Evolutionary conservation across 73 alveolate species (phyloP).

Genomic region (Paramecium caudatum): DNA sequence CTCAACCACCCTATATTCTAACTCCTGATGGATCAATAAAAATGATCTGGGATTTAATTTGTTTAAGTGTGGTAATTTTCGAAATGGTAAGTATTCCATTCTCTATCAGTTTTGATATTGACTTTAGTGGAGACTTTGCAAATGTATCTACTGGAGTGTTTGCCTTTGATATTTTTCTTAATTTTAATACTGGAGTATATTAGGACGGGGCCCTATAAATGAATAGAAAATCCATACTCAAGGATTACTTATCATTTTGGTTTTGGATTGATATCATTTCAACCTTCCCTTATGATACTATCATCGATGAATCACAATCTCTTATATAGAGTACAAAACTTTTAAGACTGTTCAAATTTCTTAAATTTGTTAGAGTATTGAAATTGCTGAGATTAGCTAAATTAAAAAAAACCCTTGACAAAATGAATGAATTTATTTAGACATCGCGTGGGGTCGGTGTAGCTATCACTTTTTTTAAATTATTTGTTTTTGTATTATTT

Average conservation of each 20-base stretch:
- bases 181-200: constrained; percentile 82
- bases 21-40: constrained; percentile 79
- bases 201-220: constrained; percentile 81
- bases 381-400: constrained; percentile 49
- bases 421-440: constrained; percentile 12
- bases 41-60: constrained; percentile 82
- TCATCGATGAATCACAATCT: constrained; percentile 9
- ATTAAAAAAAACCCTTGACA: constrained; percentile 25
- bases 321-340: constrained; percentile 2
- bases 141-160: not conserved
- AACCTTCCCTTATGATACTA: constrained; percentile 47
- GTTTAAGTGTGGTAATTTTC: constrained; percentile 14
- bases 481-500: constrained; percentile 21
- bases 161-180: constrained; percentile 59
- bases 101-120: constrained; percentile 53
- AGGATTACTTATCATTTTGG: constrained; percentile 73
- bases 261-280: constrained; percentile 58
- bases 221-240: constrained; percentile 73
- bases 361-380: constrained; percentile 16
- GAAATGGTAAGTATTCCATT: constrained; percentile 44
- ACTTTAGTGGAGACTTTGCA: not conserved
- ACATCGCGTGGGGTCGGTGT: not conserved
- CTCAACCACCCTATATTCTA: constrained; percentile 15
- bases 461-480: constrained; percentile 1
- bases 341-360: constrained; percentile 5